phyloP scores from a whole-genome alignment of 1,139 yeast species.

The Kodamaea anthophila region DNA sequence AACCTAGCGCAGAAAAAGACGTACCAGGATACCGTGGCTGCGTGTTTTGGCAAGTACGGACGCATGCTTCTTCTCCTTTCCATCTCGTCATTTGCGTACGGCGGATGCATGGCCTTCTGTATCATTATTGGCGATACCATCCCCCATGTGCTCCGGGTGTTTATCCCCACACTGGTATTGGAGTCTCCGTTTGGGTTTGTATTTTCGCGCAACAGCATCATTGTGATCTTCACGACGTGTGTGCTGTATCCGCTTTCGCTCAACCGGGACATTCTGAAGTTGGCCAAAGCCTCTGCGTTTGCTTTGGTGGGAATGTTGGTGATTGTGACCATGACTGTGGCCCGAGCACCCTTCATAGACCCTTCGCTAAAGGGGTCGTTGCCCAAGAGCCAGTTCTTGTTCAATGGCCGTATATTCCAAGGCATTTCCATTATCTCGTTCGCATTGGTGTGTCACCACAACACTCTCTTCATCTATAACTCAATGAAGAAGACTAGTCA shows the following conservation, averaged over 20 bases:
- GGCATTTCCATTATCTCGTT: slow-evolving; percentile 89
- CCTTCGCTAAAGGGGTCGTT: slow-evolving; percentile 37
- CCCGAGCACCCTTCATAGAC: slow-evolving; percentile 64
- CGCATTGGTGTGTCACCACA: slow-evolving; percentile 93
- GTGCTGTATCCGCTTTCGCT: slow-evolving; percentile 81
- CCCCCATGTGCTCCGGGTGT: slow-evolving; percentile 76
- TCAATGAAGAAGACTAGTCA: slow-evolving; percentile 73
- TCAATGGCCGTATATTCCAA: slow-evolving; percentile 69
- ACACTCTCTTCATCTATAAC: slow-evolving; percentile 82
- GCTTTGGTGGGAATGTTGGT: slow-evolving; percentile 81
- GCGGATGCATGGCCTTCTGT: slow-evolving; percentile 91
- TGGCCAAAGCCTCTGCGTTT: slow-evolving; percentile 83
- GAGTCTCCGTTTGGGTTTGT: slow-evolving; percentile 42
- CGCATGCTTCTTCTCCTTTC: slow-evolving; percentile 61
- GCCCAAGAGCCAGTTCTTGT: slow-evolving; percentile 42
- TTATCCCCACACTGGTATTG: slow-evolving; percentile 50
- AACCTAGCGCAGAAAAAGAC: slow-evolving; percentile 69
- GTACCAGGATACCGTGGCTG: slow-evolving; percentile 80
- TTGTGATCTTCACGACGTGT: slow-evolving; percentile 60
- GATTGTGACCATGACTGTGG: slow-evolving; percentile 67
- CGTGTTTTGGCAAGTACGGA: slow-evolving; percentile 74
- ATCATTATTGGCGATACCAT: slow-evolving; percentile 93
- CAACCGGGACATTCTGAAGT: slow-evolving; percentile 72
- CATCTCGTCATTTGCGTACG: slow-evolving; percentile 87
- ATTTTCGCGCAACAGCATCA: slow-evolving; percentile 61